Conservation (phyloP, 352 stramenopile genomes). For the Pythium inflatum region DNA sequence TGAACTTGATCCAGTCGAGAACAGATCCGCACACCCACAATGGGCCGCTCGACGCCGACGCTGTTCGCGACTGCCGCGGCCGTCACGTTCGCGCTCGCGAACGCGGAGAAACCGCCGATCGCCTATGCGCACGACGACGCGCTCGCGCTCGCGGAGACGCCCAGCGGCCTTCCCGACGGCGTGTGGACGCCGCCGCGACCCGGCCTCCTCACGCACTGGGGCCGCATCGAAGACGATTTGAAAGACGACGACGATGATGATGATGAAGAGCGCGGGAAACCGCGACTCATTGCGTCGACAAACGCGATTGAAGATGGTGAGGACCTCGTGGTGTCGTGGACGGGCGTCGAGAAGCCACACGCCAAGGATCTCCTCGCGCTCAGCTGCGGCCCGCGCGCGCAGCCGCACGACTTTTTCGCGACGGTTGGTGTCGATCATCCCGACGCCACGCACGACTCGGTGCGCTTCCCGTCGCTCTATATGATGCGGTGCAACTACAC, state of each 20-base stretch:
- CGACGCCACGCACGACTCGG: conserved; percentile 35
- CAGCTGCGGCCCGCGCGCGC: conserved; percentile 61
- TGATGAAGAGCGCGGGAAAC: background rate
- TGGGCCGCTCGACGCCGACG: background rate
- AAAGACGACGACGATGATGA: background rate
- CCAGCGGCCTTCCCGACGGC: background rate
- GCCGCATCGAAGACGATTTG: background rate
- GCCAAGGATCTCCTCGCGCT: conserved; percentile 68
- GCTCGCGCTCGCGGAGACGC: conserved; percentile 19
- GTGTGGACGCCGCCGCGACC: conserved; percentile 9
- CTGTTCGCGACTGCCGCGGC: background rate
- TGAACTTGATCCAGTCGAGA: background rate
- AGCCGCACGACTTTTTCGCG: conserved; percentile 59
- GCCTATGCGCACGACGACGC: conserved; percentile 30
- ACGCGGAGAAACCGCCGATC: conserved; percentile 23
- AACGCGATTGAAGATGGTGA: conserved; percentile 58
- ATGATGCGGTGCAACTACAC: conserved; percentile 82
- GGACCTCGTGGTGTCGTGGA: conserved; percentile 78
- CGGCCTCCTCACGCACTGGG: conserved; percentile 19
- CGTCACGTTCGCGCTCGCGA: background rate
- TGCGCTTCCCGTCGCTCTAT: conserved; percentile 68
- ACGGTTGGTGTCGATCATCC: conserved; percentile 40
- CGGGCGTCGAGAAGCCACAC: conserved; percentile 48
- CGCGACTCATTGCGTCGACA: conserved; percentile 45
- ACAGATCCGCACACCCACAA: background rate